phyloP scores from a whole-genome alignment of 2,329 filamentous ascomycete species.

The Claviceps africana region DNA sequence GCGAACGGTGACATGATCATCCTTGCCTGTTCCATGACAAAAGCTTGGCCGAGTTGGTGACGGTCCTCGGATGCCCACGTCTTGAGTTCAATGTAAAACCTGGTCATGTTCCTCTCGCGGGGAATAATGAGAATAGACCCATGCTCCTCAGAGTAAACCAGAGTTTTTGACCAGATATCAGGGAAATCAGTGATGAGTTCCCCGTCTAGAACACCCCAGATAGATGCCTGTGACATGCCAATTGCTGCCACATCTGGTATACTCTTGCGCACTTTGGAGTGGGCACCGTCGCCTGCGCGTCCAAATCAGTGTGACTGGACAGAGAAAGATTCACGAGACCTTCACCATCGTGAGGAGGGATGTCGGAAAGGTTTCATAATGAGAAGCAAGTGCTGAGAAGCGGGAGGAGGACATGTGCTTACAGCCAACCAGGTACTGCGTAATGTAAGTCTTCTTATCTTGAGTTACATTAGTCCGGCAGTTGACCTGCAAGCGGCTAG shows the following conservation, averaged over 20 bases:
- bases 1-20: constrained; percentile 45
- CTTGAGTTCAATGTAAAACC: constrained; percentile 46
- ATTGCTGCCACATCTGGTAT: constrained; percentile 45
- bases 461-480: constrained; percentile 38
- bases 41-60: constrained; percentile 39
- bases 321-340: too few species aligned
- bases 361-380: background rate
- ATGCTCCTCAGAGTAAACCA: constrained; percentile 50
- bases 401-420: constrained; percentile 12
- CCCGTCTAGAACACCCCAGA: constrained; percentile 61
- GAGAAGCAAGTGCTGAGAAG: background rate
- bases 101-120: constrained; percentile 57
- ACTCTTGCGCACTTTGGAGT: constrained; percentile 53
- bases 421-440: constrained; percentile 57
- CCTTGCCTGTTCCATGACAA: constrained; percentile 54
- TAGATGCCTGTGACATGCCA: constrained; percentile 36
- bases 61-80: constrained; percentile 26
- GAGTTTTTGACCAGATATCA: constrained; percentile 61
- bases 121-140: constrained; percentile 64
- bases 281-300: constrained; percentile 48
- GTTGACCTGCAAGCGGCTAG: constrained; percentile 33
- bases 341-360: background rate
- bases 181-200: constrained; percentile 59
- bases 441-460: constrained; percentile 35
- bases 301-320: background rate